Evolutionary conservation across 169 alveolate genomes (phyloP).

Genomic region (Cryptosporidium meleagridis): DNA sequence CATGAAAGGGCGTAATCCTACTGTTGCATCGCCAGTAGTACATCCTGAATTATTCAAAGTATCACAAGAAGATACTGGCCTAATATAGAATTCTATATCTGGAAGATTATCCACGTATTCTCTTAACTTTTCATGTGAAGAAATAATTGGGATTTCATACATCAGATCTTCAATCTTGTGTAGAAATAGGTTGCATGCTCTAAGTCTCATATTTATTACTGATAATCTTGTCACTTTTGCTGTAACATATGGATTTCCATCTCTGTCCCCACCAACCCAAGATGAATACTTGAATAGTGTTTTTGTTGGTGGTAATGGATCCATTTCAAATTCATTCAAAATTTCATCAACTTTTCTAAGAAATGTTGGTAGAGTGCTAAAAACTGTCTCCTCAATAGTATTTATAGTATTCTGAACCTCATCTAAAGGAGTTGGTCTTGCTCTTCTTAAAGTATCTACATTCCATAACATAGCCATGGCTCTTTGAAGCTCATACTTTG

Average conservation of each 20-base stretch:
- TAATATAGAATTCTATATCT: constrained; percentile 62
- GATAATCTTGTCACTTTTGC: constrained; percentile 83
- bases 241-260: constrained; percentile 89
- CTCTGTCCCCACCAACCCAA: constrained; percentile 90
- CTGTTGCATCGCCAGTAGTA: constrained; percentile 64
- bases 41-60: constrained; percentile 18
- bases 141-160: constrained; percentile 72
- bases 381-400: constrained; percentile 80
- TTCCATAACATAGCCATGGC: constrained; percentile 82
- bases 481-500: constrained; percentile 78
- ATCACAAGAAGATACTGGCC: constrained; percentile 1
- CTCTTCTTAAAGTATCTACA: constrained; percentile 82
- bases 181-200: constrained; percentile 78
- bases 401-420: constrained; percentile 77
- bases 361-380: constrained; percentile 80
- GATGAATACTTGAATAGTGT: constrained; percentile 82
- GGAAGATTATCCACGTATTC: constrained; percentile 44
- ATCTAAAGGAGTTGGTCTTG: constrained; percentile 85
- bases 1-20: constrained; percentile 63
- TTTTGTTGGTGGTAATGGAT: constrained; percentile 80
- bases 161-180: constrained; percentile 61
- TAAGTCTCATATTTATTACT: constrained; percentile 78
- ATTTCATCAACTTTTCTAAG: constrained; percentile 80
- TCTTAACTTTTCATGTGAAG: constrained; percentile 41
- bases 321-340: constrained; percentile 78